These are phyloP conservation scores for Warburgia ugandensis DNA, from an alignment of 164 flowering plant species.

Conservation along the genomic window DNA sequence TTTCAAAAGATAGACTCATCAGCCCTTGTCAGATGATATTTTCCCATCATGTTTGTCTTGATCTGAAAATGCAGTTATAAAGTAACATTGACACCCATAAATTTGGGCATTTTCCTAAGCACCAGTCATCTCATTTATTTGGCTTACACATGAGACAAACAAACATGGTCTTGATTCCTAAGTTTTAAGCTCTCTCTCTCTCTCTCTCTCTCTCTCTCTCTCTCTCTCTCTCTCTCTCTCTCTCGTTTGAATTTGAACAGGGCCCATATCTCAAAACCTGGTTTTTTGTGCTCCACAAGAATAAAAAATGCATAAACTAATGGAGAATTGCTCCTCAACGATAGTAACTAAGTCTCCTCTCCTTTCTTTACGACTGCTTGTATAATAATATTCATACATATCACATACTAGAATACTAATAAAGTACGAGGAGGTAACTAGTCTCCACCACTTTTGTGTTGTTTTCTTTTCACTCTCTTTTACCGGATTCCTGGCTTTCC, in stretches of 20 bases:
- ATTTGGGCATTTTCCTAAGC: not conserved
- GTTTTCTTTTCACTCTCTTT: slow-evolving; percentile 8
- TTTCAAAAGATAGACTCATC: slow-evolving; percentile 5
- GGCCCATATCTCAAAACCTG: slow-evolving; percentile 29
- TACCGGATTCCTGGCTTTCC: slow-evolving; percentile 13
- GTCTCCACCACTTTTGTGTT: not conserved
- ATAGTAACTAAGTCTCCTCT: not conserved
- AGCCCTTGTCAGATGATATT: not conserved
- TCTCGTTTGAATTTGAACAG: slow-evolving; percentile 12
- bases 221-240: no score
- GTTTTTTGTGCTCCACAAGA: slow-evolving; percentile 19
- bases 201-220: no score
- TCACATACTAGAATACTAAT: not conserved
- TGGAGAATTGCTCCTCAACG: not conserved
- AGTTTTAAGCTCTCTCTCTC: no score
- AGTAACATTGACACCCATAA: not conserved
- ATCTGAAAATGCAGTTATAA: not conserved
- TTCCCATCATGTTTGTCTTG: no score
- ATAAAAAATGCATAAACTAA: not conserved
- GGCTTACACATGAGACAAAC: not conserved
- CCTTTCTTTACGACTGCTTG: no score
- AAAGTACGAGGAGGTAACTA: not conserved
- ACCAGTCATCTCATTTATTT: no score
- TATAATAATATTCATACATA: no score
- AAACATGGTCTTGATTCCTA: not conserved